A percentile compares a stretch with the other conserved stretches of the same genome.
These are phyloP conservation scores for Backusella westeae DNA, from an alignment of 192 early-diverging fungal species.

Conservation along the genomic window DNA sequence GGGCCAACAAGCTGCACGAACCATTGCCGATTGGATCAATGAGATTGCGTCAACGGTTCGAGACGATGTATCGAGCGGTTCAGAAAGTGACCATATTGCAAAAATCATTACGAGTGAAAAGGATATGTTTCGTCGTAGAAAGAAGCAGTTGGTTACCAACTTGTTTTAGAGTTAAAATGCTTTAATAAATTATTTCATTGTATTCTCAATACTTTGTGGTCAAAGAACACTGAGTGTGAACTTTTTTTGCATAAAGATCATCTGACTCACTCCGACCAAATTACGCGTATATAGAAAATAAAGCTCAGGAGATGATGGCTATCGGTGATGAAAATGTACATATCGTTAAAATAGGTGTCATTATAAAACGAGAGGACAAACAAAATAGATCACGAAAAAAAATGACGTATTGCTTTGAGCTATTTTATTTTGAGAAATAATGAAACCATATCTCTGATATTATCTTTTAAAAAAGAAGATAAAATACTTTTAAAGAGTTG, in stretches of 20 bases:
- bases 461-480: too few species aligned
- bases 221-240: background rate
- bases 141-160: slow-evolving; percentile 26
- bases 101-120: slow-evolving; percentile 33
- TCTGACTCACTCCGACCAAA: too few species aligned
- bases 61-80: background rate
- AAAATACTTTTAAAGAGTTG: too few species aligned
- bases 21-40: slow-evolving; percentile 40
- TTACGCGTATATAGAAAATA: too few species aligned
- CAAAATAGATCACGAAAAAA: background rate
- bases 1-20: slow-evolving; percentile 44
- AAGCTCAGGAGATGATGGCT: background rate
- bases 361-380: background rate
- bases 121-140: slow-evolving; percentile 37
- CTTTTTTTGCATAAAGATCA: background rate
- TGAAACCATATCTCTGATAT: too few species aligned
- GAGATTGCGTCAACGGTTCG: slow-evolving; percentile 2
- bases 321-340: too few species aligned
- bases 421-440: too few species aligned
- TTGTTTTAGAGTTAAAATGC: slow-evolving; percentile 12
- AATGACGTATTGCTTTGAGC: too few species aligned
- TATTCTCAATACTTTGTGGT: background rate
- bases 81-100: slow-evolving; percentile 18
- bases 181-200: background rate
- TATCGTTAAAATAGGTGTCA: too few species aligned